Evolutionary conservation across 1,139 yeast genomes (phyloP), one percentile per base, ranked within the genome.

Genomic region (Taphrina confusa): DNA sequence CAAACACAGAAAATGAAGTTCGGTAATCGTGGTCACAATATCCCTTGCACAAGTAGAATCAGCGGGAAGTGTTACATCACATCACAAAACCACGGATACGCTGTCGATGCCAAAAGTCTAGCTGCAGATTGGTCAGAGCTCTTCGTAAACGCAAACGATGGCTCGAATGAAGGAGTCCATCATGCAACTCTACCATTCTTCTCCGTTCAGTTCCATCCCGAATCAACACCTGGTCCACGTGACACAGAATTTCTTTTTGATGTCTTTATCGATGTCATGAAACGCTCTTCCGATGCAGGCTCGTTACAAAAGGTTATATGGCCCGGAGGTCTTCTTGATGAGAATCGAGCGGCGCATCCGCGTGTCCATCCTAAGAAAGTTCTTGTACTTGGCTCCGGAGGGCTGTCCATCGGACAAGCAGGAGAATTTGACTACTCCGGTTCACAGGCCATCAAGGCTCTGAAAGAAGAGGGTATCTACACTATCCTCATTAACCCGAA

Each of bases 141-240:
- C 69, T 94, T 94, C 70, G 92, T 89, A 60, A 94, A 94, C 72
- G 90, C 97, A 64, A 94, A 94, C 71, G 99, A 94, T 75, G 92
- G 92, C 62, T 91, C 98, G 44, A 94, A 94, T 74, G 99, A 94
- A 78, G 99, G 99, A 84, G 90, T 94, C 67, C 91, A 89, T 78
- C 91, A 91, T 75, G 81, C 85, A 50, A 79, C 82, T 65, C 80
- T 87, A 73, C 98, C 99, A 51, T 86, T 80, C 73, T 94, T 94
- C 80, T 92, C 98, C n/a, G 97, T 92, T 55, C 99, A 94, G 79
- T 92, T 94, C 82, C 99, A 94, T 73, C 99, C 99, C 22, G 99
- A 94, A 78, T 89, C 97, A 33, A 89, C 97, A 60, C 98, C 98
- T 50, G 99, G 99, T 74, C 99, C 99, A 73, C 84, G 96, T 73